Conservation (phyloP, 108 stramenopile species). For the Conticribra guillardii region DNA sequence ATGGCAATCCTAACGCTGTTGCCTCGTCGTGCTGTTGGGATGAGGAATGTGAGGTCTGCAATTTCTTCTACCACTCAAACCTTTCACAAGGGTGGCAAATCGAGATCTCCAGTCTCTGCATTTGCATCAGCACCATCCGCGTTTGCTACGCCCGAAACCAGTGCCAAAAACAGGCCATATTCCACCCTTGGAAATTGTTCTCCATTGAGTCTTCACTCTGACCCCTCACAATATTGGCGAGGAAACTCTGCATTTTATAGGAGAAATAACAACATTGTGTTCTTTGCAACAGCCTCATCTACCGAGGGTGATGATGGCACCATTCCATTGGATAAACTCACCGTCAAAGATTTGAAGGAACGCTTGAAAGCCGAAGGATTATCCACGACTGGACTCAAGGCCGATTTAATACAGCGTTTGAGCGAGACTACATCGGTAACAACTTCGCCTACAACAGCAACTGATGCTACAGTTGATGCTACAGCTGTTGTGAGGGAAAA, state of each 20-base stretch:
- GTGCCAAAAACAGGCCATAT: no score
- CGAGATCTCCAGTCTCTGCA: no score
- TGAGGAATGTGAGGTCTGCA: neutral
- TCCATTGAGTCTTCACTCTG: no score
- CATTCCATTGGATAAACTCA: constrained; percentile 32
- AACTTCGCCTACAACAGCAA: constrained; percentile 6
- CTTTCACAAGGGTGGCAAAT: no score
- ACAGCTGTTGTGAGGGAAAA: no score
- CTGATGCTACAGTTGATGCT: neutral
- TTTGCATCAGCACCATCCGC: no score
- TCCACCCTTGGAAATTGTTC: no score
- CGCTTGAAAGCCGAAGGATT: constrained; percentile 36
- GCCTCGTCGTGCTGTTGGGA: constrained; percentile 1
- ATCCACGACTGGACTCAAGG: constrained; percentile 54
- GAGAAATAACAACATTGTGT: constrained; percentile 4
- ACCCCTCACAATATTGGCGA: no score
- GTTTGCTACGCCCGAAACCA: no score
- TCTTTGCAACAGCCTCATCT: constrained; percentile 22
- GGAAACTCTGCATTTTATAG: no score
- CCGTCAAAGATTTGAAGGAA: constrained; percentile 52
- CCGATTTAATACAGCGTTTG: constrained; percentile 53
- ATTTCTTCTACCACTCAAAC: neutral
- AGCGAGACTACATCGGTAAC: neutral
- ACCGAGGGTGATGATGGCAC: constrained; percentile 1
- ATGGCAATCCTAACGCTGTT: neutral